These are phyloP conservation scores for Plasmodium chabaudi DNA, from an alignment of 169 alveolate genomes.

Conservation along the genomic window DNA sequence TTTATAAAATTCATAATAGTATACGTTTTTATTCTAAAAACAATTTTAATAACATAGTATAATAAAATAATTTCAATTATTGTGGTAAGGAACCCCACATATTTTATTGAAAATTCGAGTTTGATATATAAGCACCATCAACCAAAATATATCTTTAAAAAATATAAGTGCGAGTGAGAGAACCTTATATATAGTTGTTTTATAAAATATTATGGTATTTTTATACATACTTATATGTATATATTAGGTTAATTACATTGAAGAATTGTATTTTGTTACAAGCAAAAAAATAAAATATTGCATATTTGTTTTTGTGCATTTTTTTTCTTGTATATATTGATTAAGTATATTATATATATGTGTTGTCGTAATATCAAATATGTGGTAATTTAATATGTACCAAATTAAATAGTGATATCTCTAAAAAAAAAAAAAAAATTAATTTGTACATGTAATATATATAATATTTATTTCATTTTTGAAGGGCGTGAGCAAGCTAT, in stretches of 20 bases:
- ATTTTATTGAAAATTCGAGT: too few species aligned
- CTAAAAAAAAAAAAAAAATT: slow-evolving; percentile 5
- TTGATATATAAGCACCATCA: too few species aligned
- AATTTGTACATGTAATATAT: slow-evolving; percentile 13
- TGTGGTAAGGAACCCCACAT: too few species aligned
- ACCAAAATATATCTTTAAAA: too few species aligned
- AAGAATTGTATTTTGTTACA: background rate
- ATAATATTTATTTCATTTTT: background rate
- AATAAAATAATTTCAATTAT: too few species aligned
- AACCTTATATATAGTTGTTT: background rate
- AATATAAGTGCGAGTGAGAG: too few species aligned
- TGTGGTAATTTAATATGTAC: background rate
- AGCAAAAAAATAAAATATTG: background rate
- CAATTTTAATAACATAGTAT: too few species aligned
- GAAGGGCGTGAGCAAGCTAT: slow-evolving; percentile 10
- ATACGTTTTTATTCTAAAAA: too few species aligned
- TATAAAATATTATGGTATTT: background rate
- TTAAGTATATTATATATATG: too few species aligned
- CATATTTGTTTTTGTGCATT: background rate
- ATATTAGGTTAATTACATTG: background rate
- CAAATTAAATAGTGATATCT: background rate
- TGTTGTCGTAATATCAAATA: background rate
- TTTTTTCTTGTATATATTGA: background rate
- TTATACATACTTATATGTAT: background rate
- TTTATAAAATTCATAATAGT: too few species aligned